Evolutionary conservation across 768 basidiomycete genomes (phyloP), one percentile per base, ranked within the genome.

Genomic region (Rubroboletus satanas): DNA sequence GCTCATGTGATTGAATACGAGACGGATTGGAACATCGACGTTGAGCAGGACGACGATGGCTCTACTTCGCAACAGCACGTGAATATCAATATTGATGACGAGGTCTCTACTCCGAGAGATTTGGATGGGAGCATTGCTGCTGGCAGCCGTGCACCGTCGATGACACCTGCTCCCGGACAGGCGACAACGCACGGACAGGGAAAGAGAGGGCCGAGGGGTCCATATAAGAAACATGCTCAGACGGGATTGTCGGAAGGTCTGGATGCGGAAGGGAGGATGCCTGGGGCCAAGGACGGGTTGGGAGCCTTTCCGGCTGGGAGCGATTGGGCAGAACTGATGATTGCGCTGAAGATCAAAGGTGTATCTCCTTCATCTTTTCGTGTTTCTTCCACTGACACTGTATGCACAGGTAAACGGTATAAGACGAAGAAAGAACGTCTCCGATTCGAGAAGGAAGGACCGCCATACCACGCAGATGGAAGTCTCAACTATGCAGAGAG

Each of bases 1-100:
- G 73, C 81, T 0, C 87, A 83, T 15, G 89, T 90, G 39, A 88
- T 90, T 54, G 88, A 90, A 52, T 87, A 85, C 65, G 88, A 90
- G 72, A 83, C 85, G 1, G 86, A 90, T 66, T 90, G 88, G 88
- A 90, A 88, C 61, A 85, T 90, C 54, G 88, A 92, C 49, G 74
- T 87, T 9, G 88, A 88, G 62, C 80, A 79, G 35, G 88, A 87
- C 38, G 86, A 76, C 10, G 74, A 72, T 3, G 65, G 60, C 3
- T 61, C 52, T 7, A 41, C 69, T 1, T 57, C 62, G 8, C 66
- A 66, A 17, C 52, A 28, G 3, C 62, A 42, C 55, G 36, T 74
- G 55, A 72, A 68, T 9, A 67, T 75, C 38, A 72, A 68, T 9
- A 67, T 75, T 36, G 75, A 77, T 1, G 74, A 82, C 32, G 61